Evolutionary conservation across 768 basidiomycete species (phyloP).

Genomic region (Boletales sp.): DNA sequence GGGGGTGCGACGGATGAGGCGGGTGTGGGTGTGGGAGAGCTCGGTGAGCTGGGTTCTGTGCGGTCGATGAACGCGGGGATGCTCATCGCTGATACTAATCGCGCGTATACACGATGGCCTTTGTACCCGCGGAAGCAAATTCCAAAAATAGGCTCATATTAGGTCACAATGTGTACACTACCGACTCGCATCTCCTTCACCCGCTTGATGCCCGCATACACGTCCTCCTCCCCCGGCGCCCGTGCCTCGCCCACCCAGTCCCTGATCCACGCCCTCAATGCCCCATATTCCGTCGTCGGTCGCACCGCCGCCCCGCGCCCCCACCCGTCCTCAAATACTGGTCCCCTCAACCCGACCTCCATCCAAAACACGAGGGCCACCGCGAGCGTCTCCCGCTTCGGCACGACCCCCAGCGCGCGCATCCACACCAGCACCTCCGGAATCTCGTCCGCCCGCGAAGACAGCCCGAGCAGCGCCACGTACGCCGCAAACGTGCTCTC

Average conservation of each 20-base stretch:
- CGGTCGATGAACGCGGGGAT: conserved; percentile 16
- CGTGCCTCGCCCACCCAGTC: conserved; percentile 53
- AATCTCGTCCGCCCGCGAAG: conserved; percentile 52
- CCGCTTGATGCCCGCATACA: conserved; percentile 25
- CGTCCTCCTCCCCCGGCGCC: conserved; percentile 42
- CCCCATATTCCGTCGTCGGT: conserved; percentile 20
- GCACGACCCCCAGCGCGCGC: conserved; percentile 51
- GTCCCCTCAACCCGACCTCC: conserved; percentile 62
- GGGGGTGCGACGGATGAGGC: neutral
- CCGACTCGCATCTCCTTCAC: conserved; percentile 25
- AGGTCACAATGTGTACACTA: too few relatives aligned
- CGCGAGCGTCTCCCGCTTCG: conserved; percentile 54
- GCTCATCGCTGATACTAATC: conserved; percentile 13
- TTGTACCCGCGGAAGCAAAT: too few relatives aligned
- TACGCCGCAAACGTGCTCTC: conserved; percentile 54
- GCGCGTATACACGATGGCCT: too few relatives aligned
- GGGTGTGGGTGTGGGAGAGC: neutral
- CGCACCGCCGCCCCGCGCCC: too few relatives aligned
- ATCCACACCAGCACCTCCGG: conserved; percentile 73
- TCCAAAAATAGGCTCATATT: too few relatives aligned
- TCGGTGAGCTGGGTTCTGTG: conserved; percentile 22
- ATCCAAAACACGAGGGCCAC: conserved; percentile 66
- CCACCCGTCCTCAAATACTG: conserved; percentile 49
- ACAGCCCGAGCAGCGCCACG: conserved; percentile 56
- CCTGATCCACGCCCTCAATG: conserved; percentile 44